Conservation (phyloP, 2,329 filamentous ascomycete species). For the Fusarium newnesense region DNA sequence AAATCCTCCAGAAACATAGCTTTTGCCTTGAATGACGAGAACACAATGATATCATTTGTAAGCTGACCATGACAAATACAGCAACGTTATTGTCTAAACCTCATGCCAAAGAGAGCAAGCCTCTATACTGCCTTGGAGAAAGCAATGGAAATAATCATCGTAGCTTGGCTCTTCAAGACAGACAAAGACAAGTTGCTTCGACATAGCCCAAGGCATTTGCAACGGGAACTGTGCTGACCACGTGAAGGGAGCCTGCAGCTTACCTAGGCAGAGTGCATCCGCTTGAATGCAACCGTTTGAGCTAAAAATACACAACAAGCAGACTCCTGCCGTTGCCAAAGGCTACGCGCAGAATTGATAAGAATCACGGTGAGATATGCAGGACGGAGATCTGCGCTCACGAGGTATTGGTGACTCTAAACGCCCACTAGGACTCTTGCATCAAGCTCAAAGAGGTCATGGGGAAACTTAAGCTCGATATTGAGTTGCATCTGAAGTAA, state of each 20-base stretch:
- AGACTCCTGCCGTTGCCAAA: background rate
- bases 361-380: conserved; percentile 20
- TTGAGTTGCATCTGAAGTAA: conserved; percentile 16
- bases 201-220: background rate
- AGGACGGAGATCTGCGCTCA: conserved; percentile 30
- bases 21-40: background rate
- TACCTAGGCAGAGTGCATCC: background rate
- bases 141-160: background rate
- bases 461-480: conserved; percentile 21
- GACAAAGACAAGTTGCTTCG: background rate
- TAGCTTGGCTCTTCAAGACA: background rate
- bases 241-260: conserved; percentile 8
- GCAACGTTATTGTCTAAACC: background rate
- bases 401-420: conserved; percentile 2
- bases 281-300: conserved; percentile 12
- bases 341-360: background rate
- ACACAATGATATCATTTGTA: conserved; percentile 19
- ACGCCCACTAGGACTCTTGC: conserved; percentile 9
- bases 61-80: conserved; percentile 32
- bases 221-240: conserved; percentile 2
- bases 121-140: background rate
- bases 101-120: background rate
- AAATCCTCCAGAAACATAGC: background rate
- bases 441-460: conserved; percentile 23
- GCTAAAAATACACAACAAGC: background rate